These are phyloP conservation scores for Arachis hypogaea DNA, from an alignment of 306 rosid species.

Conservation along the genomic window DNA sequence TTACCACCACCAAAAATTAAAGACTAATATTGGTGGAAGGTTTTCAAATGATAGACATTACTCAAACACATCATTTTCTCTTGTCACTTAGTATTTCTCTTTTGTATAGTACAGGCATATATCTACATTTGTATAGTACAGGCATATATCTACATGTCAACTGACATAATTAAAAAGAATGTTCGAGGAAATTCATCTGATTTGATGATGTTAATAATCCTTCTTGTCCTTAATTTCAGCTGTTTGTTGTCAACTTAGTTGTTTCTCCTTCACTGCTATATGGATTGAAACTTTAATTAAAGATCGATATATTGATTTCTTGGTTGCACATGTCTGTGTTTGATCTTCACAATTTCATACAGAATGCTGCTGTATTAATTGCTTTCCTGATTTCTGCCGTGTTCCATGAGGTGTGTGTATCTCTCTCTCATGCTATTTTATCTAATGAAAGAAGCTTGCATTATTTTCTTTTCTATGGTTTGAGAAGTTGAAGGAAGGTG, in stretches of 20 bases:
- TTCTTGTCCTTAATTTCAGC: conserved; percentile 17
- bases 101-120: conserved; percentile 17
- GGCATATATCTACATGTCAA: conserved; percentile 11
- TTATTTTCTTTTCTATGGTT: background rate
- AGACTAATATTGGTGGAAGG: background rate
- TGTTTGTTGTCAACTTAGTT: conserved; percentile 5
- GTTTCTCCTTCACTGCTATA: conserved; percentile 15
- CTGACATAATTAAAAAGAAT: conserved; percentile 27
- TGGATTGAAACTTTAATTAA: conserved; percentile 8
- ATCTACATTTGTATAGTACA: conserved; percentile 10
- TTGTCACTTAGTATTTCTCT: conserved; percentile 25
- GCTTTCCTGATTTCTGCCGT: conserved; percentile 85
- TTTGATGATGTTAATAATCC: conserved; percentile 26
- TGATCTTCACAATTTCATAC: conserved; percentile 35
- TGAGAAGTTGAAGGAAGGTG: conserved; percentile 1
- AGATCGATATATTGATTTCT: background rate
- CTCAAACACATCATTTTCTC: conserved; percentile 17
- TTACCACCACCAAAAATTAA: conserved; percentile 6
- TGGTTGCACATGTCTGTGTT: conserved; percentile 23
- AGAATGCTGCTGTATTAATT: conserved; percentile 69
- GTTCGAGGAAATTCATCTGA: background rate
- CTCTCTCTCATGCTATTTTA: background rate
- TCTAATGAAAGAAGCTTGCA: conserved; percentile 5
- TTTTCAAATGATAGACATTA: conserved; percentile 24
- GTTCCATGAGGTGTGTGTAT: conserved; percentile 79